A percentile compares a stretch with the other conserved stretches of the same genome.
phyloP scores from a whole-genome alignment of 495 filamentous ascomycete species.

The Neurospora sp. region DNA sequence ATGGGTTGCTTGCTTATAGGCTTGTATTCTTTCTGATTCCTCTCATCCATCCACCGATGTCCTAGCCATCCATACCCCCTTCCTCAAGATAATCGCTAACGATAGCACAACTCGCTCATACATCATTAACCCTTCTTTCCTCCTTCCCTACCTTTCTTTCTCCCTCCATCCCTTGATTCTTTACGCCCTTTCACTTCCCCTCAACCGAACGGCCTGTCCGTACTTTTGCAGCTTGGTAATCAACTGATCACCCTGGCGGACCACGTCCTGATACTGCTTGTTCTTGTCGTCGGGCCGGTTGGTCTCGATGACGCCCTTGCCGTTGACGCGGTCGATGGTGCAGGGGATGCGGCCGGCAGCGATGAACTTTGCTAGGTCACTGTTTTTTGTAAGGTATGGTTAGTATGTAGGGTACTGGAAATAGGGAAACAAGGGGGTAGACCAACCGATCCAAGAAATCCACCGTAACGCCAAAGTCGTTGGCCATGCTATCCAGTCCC shows the following conservation, averaged over 20 bases:
- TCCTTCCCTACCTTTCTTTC: not conserved
- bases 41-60: not conserved
- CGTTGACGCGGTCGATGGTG: conserved; percentile 85
- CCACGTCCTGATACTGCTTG: conserved; percentile 94
- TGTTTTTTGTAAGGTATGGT: conserved; percentile 17
- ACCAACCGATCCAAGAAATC: conserved; percentile 88
- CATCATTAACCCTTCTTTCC: not conserved
- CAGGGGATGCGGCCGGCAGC: conserved; percentile 87
- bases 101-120: conserved; percentile 9
- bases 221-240: conserved; percentile 99
- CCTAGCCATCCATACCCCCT: not conserved
- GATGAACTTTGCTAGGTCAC: conserved; percentile 94
- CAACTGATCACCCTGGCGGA: conserved; percentile 91
- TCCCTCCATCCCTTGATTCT: not conserved
- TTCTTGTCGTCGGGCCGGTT: conserved; percentile 97
- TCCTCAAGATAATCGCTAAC: not conserved
- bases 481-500: conserved; percentile 87
- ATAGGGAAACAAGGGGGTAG: conserved; percentile 4
- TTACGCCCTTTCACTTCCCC: conserved; percentile 81
- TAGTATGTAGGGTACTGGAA: not conserved
- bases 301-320: conserved; percentile 92
- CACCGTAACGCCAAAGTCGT: conserved; percentile 88
- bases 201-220: conserved; percentile 85
- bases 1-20: not conserved
- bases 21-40: not conserved